Evolutionary conservation across 768 basidiomycete species (phyloP), one percentile per base, ranked within the genome.

Genomic region (Collybia nuda): DNA sequence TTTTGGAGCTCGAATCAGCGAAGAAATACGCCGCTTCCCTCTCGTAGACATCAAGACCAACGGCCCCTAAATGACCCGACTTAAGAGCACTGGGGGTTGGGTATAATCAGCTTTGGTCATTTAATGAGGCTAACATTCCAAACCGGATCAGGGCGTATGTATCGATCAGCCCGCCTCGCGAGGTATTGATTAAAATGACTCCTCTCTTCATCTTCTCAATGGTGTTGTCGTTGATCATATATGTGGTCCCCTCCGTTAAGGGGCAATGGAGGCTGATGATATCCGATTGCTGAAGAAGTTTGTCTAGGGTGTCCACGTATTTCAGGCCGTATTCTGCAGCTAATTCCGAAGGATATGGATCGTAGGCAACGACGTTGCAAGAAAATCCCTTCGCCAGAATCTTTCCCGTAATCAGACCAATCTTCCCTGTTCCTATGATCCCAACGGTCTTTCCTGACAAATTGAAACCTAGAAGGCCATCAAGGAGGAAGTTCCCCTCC

Each of bases 191-290:
- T 36, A 76, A 55, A 22, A 74, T 49, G 5, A 73, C 71, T 0
- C 74, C 74, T 38, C 61, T 64, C 62, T 76, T 76, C 60, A 62
- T 76, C 59, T 63, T 58, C 12, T 60, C 57, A 7, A 76, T 58
- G 2, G 68, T 64, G 44, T 66, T 53, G 39, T 76, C 74, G 40
- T 73, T 70, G 58, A 76, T 71, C 47, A 76, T 71, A 53, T 76
- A 70, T 45, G 65, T 64, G 21, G 72, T 76, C 24, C 58, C 60
- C 0, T 65, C 61, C 26, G 57, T 67, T 39, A 76, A 57, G 0
- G 74, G 74, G 48, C 74, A 76, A 56, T 76, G 73, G 51, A 76
- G 54, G 50, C 70, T 73, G 52, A 76, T 66, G 23, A 76, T 73
- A 54, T 76, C 73, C 23, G 72, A 69, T 44, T 55, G 48, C 38